phyloP scores from a whole-genome alignment of 2,329 filamentous ascomycete species.

The Coleophoma cylindrospora region DNA sequence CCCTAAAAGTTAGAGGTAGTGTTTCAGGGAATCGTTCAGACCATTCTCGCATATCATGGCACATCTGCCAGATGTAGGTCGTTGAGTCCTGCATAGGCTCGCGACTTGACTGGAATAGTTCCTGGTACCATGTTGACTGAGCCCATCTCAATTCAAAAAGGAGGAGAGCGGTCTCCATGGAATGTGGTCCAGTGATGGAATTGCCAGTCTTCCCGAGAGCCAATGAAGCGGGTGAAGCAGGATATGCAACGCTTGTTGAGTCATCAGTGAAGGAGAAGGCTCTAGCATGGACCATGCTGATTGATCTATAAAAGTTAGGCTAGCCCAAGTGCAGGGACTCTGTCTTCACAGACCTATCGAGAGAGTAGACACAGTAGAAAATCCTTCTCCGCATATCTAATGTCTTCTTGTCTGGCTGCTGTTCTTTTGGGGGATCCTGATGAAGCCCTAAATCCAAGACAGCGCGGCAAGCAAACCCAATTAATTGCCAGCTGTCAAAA shows the following conservation, averaged over 20 bases:
- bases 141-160: conserved; percentile 79
- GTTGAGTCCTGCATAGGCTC: conserved; percentile 63
- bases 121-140: conserved; percentile 87
- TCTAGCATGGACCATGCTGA: conserved; percentile 81
- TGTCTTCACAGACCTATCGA: conserved; percentile 64
- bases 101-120: conserved; percentile 75
- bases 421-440: conserved; percentile 76
- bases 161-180: conserved; percentile 66
- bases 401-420: conserved; percentile 60
- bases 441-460: conserved; percentile 89
- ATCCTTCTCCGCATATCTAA: conserved; percentile 77
- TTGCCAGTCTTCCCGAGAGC: conserved; percentile 21
- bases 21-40: conserved; percentile 67
- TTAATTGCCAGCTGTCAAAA: conserved; percentile 91
- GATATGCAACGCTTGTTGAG: conserved; percentile 75
- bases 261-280: conserved; percentile 94
- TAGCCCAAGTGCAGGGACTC: too few relatives aligned
- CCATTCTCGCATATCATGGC: conserved; percentile 75
- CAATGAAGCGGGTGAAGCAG: conserved; percentile 37
- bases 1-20: conserved; percentile 59
- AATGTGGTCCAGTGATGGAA: conserved; percentile 40
- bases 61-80: conserved; percentile 70
- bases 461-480: conserved; percentile 83
- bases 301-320: conserved; percentile 49
- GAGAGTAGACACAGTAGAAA: conserved; percentile 85